Base-by-base conservation (phyloP, 257 asterid genomes). In the Solanum chilense region DNA sequence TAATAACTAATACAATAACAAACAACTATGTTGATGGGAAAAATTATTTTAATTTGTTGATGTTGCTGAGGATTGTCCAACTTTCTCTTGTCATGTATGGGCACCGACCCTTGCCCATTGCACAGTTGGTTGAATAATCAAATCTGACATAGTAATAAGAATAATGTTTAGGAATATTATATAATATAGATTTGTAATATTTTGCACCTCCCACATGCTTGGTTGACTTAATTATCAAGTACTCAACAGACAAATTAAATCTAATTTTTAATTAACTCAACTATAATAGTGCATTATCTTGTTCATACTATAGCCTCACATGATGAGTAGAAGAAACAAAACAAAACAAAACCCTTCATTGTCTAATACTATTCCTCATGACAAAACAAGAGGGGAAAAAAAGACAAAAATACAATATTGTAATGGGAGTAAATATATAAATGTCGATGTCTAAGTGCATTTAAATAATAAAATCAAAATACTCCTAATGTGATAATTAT, bases 141-240 rank as follows among this genome's bases (percentile, higher is more conserved):
- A 64, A 15, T 44, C 49, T 84, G n/a, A 20, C 60, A 56, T 64
- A 84, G 29, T 39, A 66, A 20, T 29, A 37, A 66, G 31, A 42
- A 27, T 41, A 66, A 62, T 62, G 35, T 12, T 33, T 62, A 15
- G 15, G 77, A 83, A 62, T 62, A 56, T 18, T 56, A 56, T 56
- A 56, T 68, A 68, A 21, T 68, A 6, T 68, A 37, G 23, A 33
- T 31, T 49, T 58, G 9, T 64, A 6, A 9, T 47, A 64, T 84
- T 85, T 49, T 69, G n/a, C 42, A 56, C 75, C 88, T 90, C 87
- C 90, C 95, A 94, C 95, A 90, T 94, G 95, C 90, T 74, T 76
- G 77, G 88, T 93, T 91, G 64, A 41, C 87, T 93, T 93, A 91
- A 91, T 90, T 89, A 64, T 86, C 82, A 87, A n/a, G 87, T 64